Evolutionary conservation across 192 early-diverging fungal species (phyloP).

Genomic region (Spizellomyces sp.): DNA sequence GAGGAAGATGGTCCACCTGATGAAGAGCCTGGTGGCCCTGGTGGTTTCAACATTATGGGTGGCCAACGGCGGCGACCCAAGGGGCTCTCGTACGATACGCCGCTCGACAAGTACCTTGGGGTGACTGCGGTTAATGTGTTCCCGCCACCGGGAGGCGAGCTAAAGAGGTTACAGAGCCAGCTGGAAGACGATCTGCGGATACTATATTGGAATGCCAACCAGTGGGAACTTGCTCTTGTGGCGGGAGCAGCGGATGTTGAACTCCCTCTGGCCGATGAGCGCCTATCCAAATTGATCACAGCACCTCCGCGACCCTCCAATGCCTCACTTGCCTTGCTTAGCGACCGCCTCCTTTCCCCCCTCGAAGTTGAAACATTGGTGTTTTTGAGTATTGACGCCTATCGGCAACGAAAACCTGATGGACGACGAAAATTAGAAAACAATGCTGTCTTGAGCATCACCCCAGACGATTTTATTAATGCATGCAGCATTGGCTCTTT

Average conservation of each 20-base stretch:
- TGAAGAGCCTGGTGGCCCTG: background rate
- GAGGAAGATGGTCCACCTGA: background rate
- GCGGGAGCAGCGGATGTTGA: background rate
- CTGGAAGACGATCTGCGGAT: background rate
- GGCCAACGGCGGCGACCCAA: background rate
- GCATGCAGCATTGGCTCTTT: background rate
- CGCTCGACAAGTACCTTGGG: conserved; percentile 3
- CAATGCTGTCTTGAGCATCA: background rate
- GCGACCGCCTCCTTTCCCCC: background rate
- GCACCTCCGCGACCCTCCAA: background rate
- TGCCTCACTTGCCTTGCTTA: background rate
- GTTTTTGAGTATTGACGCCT: background rate
- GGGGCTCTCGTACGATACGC: background rate
- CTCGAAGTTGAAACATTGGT: background rate
- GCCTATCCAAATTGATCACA: background rate
- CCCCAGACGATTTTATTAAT: background rate
- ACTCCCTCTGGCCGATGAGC: background rate
- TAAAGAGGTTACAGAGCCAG: background rate
- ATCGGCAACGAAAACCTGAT: background rate
- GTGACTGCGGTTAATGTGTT: background rate
- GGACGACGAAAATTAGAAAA: background rate
- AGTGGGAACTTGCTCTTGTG: background rate
- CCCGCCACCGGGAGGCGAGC: background rate
- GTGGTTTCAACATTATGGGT: background rate
- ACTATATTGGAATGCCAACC: background rate